phyloP scores from a whole-genome alignment of 2,329 filamentous ascomycete genomes.

The Alternaria viburni region DNA sequence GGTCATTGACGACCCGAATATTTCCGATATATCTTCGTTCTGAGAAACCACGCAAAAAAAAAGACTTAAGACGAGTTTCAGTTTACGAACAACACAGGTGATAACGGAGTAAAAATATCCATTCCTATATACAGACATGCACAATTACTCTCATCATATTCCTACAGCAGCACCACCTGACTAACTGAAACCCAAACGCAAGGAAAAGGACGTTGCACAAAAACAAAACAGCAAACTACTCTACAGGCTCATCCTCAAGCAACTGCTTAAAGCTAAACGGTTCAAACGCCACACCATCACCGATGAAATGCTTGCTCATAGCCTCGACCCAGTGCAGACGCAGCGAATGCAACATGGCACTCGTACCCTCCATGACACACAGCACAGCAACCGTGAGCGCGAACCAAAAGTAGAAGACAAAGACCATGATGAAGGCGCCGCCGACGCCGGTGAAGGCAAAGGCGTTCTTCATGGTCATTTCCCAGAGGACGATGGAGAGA shows the following conservation, averaged over 20 bases:
- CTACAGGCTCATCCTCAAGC: conserved; percentile 75
- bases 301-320: conserved; percentile 97
- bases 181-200: background rate
- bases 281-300: conserved; percentile 81
- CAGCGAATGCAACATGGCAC: conserved; percentile 91
- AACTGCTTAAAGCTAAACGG: conserved; percentile 87
- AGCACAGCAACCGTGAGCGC: conserved; percentile 79
- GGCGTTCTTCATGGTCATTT: conserved; percentile 86
- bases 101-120: conserved; percentile 12
- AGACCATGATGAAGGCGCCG: conserved; percentile 81
- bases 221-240: conserved; percentile 24
- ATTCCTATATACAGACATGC: conserved; percentile 21
- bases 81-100: background rate
- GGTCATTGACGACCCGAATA: background rate
- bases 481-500: conserved; percentile 93
- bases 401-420: conserved; percentile 90
- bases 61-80: background rate
- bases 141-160: conserved; percentile 13
- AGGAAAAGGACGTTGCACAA: background rate
- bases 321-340: conserved; percentile 96
- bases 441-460: conserved; percentile 69
- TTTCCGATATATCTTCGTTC: background rate
- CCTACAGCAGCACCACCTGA: conserved; percentile 12
- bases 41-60: too few relatives aligned
- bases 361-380: conserved; percentile 95